Evolutionary conservation across 139 green algal species (phyloP), one percentile per base, ranked within the genome.

Genomic region (Volvox africanus): DNA sequence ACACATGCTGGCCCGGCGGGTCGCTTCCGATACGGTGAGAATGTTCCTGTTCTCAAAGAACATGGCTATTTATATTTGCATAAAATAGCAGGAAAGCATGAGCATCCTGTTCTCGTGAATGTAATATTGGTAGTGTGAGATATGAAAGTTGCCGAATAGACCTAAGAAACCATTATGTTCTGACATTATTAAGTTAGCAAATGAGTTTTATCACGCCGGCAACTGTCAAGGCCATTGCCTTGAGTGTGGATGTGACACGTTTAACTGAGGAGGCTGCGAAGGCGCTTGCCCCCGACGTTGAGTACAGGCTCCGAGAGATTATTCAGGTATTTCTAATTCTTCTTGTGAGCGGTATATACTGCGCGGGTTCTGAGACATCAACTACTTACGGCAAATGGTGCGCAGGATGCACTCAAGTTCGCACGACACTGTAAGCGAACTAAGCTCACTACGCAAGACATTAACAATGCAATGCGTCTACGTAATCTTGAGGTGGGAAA

Each of bases 341-440:
- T 5, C 3, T 62, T 80, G 13, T 33, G 0, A 32, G 28, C 21
- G 55, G n/a, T 78, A 37, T 24, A 14, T 68, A 16, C 32, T 82
- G 77, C 61, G 20, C 33, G 77, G 30, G 33, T 82, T 82, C 44
- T 9, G 44, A 55, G 44, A 55, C 44, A 20, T 62, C 32, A 33
- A 28, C 20, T 21, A 22, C 16, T 26, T 36, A 36, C 33, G 19
- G 33, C 19, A 62, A 61, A 75, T 61, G 61, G 20, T 26, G 13
- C 91, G 65, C 94, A 97, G 96, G 98, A 99, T 65, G 97, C 97
- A 1, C 62, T 94, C 33, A 99, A 99, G 92, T 98, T 98, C 79
- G 95, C 96, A 69, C 93, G 95, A 30, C 97, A 99, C 88, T 91
- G 93, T n/a, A 98, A 96, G 91, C 94, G 98, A 14, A 94, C 89